Conservation (phyloP, 306 rosid genomes). For the Hippophae tibetana region DNA sequence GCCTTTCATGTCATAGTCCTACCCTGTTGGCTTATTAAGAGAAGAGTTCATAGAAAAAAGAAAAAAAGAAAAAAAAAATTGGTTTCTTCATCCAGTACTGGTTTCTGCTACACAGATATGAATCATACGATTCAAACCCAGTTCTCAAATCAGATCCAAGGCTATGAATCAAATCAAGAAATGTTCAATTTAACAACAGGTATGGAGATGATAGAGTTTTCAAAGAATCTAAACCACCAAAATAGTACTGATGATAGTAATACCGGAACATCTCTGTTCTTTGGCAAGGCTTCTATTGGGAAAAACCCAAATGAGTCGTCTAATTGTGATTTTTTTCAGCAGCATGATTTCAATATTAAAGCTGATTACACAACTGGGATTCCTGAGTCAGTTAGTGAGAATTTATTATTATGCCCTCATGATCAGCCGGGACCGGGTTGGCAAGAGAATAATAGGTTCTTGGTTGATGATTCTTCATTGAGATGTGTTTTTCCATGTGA, state of each 20-base stretch:
- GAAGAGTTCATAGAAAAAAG: conserved; percentile 4
- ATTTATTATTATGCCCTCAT: conserved; percentile 32
- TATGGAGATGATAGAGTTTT: conserved; percentile 69
- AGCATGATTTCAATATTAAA: conserved; percentile 13
- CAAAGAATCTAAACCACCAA: conserved; percentile 31
- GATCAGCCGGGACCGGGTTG: conserved; percentile 29
- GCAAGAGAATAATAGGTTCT: conserved; percentile 25
- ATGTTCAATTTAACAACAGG: conserved; percentile 66
- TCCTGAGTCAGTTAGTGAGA: conserved; percentile 36
- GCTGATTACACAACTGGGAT: conserved; percentile 36
- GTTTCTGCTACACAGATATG: conserved; percentile 44
- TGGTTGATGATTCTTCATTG: conserved; percentile 61
- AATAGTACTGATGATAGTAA: background rate
- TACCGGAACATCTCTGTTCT: conserved; percentile 13
- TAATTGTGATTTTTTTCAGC: conserved; percentile 25
- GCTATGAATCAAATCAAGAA: conserved; percentile 47
- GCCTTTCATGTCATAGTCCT: conserved; percentile 34
- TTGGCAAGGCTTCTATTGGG: conserved; percentile 9
- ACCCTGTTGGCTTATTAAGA: conserved; percentile 39
- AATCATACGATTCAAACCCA: conserved; percentile 26
- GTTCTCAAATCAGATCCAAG: conserved; percentile 56
- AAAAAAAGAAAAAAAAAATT: conserved; percentile 18
- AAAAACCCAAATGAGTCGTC: conserved; percentile 3
- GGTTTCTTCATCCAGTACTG: conserved; percentile 26
- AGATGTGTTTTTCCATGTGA: conserved; percentile 75